Base-by-base conservation (phyloP, 768 basidiomycete genomes). In the Roridomyces roridus region DNA sequence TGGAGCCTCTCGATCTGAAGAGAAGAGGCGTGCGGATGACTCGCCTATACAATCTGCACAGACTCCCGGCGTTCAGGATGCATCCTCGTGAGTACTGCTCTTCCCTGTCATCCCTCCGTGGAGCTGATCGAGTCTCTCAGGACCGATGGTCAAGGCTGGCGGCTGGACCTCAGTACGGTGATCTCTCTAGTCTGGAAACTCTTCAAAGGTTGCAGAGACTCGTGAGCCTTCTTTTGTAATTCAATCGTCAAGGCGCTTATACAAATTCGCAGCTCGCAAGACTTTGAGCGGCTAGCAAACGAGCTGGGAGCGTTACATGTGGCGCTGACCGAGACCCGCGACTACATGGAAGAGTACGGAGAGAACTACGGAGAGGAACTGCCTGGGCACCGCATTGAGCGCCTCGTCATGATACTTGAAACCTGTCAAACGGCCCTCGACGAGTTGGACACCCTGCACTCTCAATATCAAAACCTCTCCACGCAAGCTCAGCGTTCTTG, bases 401-500 rank as follows among this genome's bases (percentile, higher is more conserved):
- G 63, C 12, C 51, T 60, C 4, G 42, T n/a, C 10, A 41, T 51
- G 12, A n/a, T 64, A 10, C 47, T 57, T 28, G 52, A 58, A 8
- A 43, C 28, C 25, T 60, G 59, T 40, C 14, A 24, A 2, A 17
- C 10, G 10, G 31, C 56, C 8, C 46, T 64, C 20, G 15, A 51
- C 12, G 63, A 64, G 7, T 56, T 64, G 14, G 24, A 58, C 8
- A 47, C 47, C 31, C 34, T 64, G 28, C 51, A 51, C 11, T 7
- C 29, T 12, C 44, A 49, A 23, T 64, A 64, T 28, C 55, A 64
- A 7, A 57, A 51, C 31, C 52, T 64, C n/a, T 46, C 35, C 29
- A 64, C 63, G n/a, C 55, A 61, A 18, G 18, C 47, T 14, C 59
- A 64, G 40, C 51, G 63, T 29, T 55, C 59, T 20, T 64, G 63